Percentiles rank a stretch among this genome's conserved stretches.
Evolutionary conservation across 768 basidiomycete genomes (phyloP).

Genomic region (Suillus spraguei): DNA sequence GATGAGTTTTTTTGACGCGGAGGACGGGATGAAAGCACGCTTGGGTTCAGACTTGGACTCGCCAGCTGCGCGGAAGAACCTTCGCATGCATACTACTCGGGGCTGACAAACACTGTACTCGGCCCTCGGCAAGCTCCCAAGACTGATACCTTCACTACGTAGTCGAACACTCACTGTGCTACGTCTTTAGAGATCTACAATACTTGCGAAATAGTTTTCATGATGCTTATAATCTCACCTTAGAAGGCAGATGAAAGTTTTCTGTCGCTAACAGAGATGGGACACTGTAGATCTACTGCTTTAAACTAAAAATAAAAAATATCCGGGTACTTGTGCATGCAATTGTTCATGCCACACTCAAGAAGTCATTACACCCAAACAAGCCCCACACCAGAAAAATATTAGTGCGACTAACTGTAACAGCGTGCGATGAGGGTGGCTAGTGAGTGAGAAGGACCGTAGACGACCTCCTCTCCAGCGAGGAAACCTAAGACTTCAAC

Average conservation of each 20-base stretch:
- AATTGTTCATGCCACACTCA: background rate
- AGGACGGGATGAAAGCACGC: background rate
- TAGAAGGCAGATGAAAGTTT: background rate
- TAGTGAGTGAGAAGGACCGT: background rate
- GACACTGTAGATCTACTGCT: background rate
- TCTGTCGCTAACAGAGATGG: background rate
- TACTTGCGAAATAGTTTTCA: background rate
- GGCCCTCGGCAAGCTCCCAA: background rate
- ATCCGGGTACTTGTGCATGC: background rate
- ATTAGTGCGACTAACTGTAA: background rate
- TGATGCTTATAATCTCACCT: background rate
- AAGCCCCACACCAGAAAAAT: background rate
- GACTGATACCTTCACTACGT: background rate
- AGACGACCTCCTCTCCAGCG: background rate
- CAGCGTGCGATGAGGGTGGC: background rate
- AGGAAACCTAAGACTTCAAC: background rate
- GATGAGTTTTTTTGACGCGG: conserved; percentile 18
- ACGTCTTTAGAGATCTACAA: background rate
- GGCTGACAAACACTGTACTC: background rate
- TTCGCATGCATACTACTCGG: background rate
- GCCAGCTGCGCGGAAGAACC: background rate
- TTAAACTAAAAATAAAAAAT: conserved; percentile 2
- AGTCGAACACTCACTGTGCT: background rate
- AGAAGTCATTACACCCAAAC: background rate
- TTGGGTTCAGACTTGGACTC: too few species aligned